A percentile compares a stretch with the other conserved stretches of the same genome.
These are phyloP conservation scores for Penicillium corylophilum DNA, from an alignment of 2,329 filamentous ascomycete species.

Conservation along the genomic window DNA sequence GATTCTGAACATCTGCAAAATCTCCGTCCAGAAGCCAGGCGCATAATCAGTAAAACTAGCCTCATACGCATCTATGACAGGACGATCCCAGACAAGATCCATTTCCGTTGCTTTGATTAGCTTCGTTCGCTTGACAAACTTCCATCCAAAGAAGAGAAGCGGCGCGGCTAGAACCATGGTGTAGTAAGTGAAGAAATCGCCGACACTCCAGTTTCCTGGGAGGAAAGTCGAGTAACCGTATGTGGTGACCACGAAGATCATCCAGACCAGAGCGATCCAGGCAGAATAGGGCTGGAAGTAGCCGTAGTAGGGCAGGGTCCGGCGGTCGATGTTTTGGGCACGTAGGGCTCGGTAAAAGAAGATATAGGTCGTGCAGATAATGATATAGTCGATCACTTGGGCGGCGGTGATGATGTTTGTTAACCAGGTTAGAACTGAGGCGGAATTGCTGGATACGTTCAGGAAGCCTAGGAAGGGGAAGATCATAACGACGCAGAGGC, in stretches of 20 bases:
- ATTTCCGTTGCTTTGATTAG: conserved; percentile 8
- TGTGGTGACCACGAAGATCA: conserved; percentile 66
- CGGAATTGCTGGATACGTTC: conserved; percentile 50
- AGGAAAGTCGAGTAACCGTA: conserved; percentile 72
- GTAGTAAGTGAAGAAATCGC: conserved; percentile 70
- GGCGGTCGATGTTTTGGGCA: conserved; percentile 64
- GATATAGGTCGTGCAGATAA: conserved; percentile 67
- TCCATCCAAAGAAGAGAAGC: conserved; percentile 65
- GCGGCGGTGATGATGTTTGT: conserved; percentile 56
- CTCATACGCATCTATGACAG: conserved; percentile 12
- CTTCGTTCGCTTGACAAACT: conserved; percentile 35
- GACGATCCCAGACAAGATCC: conserved; percentile 13
- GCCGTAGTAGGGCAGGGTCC: conserved; percentile 65
- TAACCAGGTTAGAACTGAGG: conserved; percentile 55
- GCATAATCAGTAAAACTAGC: conserved; percentile 16
- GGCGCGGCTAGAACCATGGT: conserved; percentile 65
- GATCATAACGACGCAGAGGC: conserved; percentile 54
- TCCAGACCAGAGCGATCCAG: conserved; percentile 61
- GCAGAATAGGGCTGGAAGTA: conserved; percentile 68
- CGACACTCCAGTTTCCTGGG: conserved; percentile 58
- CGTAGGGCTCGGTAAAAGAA: conserved; percentile 66
- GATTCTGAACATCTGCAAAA: conserved; percentile 30
- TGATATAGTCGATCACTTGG: conserved; percentile 31
- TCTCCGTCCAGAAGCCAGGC: conserved; percentile 50
- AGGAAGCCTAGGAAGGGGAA: conserved; percentile 57